phyloP scores from a whole-genome alignment of 306 rosid species.

The Potentilla sterilis region DNA sequence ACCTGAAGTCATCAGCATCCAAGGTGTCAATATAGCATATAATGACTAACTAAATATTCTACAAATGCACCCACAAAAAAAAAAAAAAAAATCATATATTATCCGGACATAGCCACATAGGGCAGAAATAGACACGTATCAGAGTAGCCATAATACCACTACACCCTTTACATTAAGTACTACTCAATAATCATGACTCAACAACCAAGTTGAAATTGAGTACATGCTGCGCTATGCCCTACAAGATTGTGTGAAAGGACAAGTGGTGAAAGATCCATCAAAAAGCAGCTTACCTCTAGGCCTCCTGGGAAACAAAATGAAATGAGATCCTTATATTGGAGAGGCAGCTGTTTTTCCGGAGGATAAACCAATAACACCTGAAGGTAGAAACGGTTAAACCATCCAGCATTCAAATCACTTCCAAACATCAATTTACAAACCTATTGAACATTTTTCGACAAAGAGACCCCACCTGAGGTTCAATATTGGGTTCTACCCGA shows the following conservation, averaged over 20 bases:
- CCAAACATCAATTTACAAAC: neutral
- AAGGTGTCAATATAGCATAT: neutral
- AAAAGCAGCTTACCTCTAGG: slow-evolving; percentile 63
- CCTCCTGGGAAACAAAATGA: slow-evolving; percentile 97
- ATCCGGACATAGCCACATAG: neutral
- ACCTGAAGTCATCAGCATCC: slow-evolving; percentile 52
- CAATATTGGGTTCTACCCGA: slow-evolving; percentile 77
- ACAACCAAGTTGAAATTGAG: neutral
- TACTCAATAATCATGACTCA: neutral
- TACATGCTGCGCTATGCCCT: neutral
- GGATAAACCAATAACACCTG: slow-evolving; percentile 94
- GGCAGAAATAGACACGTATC: neutral
- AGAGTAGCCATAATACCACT: neutral
- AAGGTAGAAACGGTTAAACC: slow-evolving; percentile 6
- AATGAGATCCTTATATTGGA: slow-evolving; percentile 82
- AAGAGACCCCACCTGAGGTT: slow-evolving; percentile 72
- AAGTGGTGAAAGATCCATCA: neutral
- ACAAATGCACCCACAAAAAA: neutral
- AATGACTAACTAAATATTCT: neutral
- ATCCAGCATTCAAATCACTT: slow-evolving; percentile 10
- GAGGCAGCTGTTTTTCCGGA: slow-evolving; percentile 79
- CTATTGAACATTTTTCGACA: slow-evolving; percentile 2
- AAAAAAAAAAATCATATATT: neutral
- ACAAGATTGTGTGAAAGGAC: neutral
- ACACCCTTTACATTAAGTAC: neutral